Conservation (phyloP, 1,139 yeast species). For the Hemisphaericaspora xylanilytica region DNA sequence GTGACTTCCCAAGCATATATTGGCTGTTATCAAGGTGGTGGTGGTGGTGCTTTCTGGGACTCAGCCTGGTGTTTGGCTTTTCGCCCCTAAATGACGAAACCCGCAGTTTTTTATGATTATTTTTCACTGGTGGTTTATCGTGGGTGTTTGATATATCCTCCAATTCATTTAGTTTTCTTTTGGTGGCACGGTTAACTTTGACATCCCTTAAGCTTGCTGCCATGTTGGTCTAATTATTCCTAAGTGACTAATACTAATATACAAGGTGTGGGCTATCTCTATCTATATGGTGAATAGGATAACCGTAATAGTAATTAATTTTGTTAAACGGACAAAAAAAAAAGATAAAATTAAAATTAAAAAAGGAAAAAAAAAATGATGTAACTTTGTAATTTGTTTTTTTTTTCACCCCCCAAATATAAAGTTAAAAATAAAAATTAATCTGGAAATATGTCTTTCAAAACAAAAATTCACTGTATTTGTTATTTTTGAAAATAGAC, state of each 20-base stretch:
- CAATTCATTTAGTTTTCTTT: slow-evolving; percentile 33
- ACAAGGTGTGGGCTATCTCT: neutral
- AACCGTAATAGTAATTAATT: neutral
- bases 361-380: slow-evolving; percentile 1
- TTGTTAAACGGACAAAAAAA: neutral
- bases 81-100: slow-evolving; percentile 4
- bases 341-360: neutral
- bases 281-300: neutral
- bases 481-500: no score
- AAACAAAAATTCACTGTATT: no score
- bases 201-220: slow-evolving; percentile 28
- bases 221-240: slow-evolving; percentile 15
- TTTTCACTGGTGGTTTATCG: slow-evolving; percentile 6
- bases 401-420: neutral
- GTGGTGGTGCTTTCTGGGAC: slow-evolving; percentile 6
- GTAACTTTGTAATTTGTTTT: neutral
- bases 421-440: neutral
- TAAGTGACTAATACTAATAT: no score
- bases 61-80: slow-evolving; percentile 12
- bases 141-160: slow-evolving; percentile 34
- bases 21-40: slow-evolving; percentile 1
- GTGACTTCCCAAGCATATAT: slow-evolving; percentile 2
- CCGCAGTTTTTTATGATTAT: slow-evolving; percentile 12
- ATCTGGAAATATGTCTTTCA: no score
- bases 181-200: slow-evolving; percentile 18